Evolutionary conservation across 345 rosid genomes (phyloP), one percentile per base, ranked within the genome.

Genomic region (Geranium brycei): DNA sequence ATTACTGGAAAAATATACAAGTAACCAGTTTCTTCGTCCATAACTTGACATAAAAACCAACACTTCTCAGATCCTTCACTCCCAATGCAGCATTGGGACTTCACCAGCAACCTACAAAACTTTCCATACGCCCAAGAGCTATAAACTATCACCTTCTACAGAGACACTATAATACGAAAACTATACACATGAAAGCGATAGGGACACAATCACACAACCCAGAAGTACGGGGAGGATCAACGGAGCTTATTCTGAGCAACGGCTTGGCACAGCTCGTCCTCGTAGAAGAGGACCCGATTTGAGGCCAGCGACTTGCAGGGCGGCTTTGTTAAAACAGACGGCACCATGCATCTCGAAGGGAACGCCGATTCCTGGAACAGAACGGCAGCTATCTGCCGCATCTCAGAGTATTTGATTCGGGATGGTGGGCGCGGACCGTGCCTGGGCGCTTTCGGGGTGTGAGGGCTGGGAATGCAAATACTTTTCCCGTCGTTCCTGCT

Each of bases 261-360:
- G 58, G 98, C 96, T 67, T 89, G 93, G 79, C 98, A 89, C 66
- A 92, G 69, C 64, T 92, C 98, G 32, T 92, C 98, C 77, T 92
- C 98, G 3, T 87, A 92, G 76, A 92, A 87, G 53, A 92, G 77
- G 14, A 79, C 98, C 15, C 98, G 78, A 74, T 79, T 92, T 19
- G 91, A 87, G 53, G 85, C 89, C 61, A 80, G 61, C 10, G 92
- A 82, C 72, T 87, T 87, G 89, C 84, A 82, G 16, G 79, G 67
- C 63, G 96, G 86, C 74, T 83, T 92, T n/a, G 84, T 68, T 61
- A 92, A 68, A 76, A 85, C 85, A 47, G 98, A 86, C 28, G 96
- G 93, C 31, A 87, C 93, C 63, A 76, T 79, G 72, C 83, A 89
- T 73, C 95, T 81, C 0, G 95, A 69, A 66, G 91, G 81, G 63